Percentiles rank a stretch among this genome's conserved stretches.
These are phyloP conservation scores for Geum urbanum DNA, from an alignment of 306 rosid genomes.

Conservation along the genomic window DNA sequence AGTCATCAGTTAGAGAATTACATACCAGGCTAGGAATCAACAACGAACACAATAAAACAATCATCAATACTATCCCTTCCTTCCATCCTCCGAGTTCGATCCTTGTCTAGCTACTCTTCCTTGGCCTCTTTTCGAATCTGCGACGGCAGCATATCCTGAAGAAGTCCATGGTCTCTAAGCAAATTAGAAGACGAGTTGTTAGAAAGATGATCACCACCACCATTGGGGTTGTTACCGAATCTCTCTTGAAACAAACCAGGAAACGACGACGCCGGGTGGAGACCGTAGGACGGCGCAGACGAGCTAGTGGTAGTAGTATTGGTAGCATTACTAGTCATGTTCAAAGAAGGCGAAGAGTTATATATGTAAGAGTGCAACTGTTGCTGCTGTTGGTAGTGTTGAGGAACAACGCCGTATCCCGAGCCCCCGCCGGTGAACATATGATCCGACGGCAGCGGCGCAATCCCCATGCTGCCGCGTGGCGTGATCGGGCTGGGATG, in stretches of 20 bases:
- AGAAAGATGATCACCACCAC: slow-evolving; percentile 11
- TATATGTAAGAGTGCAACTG: slow-evolving; percentile 32
- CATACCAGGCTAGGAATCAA: slow-evolving; percentile 8
- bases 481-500: slow-evolving; percentile 57
- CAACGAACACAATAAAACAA: slow-evolving; percentile 5
- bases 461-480: slow-evolving; percentile 42
- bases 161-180: slow-evolving; percentile 69
- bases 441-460: slow-evolving; percentile 15
- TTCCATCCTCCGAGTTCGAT: background rate
- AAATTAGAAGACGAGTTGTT: slow-evolving; percentile 19
- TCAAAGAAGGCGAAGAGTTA: slow-evolving; percentile 34
- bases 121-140: slow-evolving; percentile 48
- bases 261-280: slow-evolving; percentile 25
- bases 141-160: slow-evolving; percentile 66
- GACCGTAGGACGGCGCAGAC: slow-evolving; percentile 2
- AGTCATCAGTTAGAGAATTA: slow-evolving; percentile 19
- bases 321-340: slow-evolving; percentile 10
- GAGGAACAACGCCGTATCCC: background rate
- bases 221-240: background rate
- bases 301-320: slow-evolving; percentile 6
- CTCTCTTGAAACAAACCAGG: slow-evolving; percentile 29
- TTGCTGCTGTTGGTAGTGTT: slow-evolving; percentile 25
- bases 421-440: background rate
- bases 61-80: background rate
- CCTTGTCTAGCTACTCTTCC: slow-evolving; percentile 10